Percentiles rank a stretch among this genome's conserved stretches.
These are phyloP conservation scores for Rosa persica DNA, from an alignment of 306 rosid species.

Conservation along the genomic window DNA sequence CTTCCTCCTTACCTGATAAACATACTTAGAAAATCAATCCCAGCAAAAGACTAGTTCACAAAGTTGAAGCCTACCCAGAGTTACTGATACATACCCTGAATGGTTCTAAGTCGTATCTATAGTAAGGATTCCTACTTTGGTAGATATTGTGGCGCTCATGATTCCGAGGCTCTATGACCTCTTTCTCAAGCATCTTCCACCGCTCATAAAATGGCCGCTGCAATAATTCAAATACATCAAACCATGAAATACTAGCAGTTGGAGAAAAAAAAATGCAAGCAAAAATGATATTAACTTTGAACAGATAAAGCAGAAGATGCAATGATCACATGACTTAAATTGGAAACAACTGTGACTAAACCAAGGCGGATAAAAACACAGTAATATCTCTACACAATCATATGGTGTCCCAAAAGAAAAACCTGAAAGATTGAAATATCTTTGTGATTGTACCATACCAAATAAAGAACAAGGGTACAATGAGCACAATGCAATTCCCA, in stretches of 20 bases:
- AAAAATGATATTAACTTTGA: not conserved
- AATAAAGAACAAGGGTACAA: not conserved
- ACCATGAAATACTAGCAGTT: slow-evolving; percentile 11
- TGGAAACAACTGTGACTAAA: not conserved
- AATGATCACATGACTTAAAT: not conserved
- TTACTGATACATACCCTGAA: slow-evolving; percentile 66
- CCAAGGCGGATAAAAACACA: not conserved
- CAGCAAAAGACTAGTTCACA: slow-evolving; percentile 4
- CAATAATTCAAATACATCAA: slow-evolving; percentile 37
- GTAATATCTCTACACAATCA: not conserved
- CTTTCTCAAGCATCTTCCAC: slow-evolving; percentile 98
- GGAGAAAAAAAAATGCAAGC: no score
- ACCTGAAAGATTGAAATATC: slow-evolving; percentile 1
- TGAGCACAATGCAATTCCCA: not conserved
- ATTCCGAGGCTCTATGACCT: slow-evolving; percentile 95
- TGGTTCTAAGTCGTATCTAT: slow-evolving; percentile 93
- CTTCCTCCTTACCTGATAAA: slow-evolving; percentile 89
- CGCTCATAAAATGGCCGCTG: slow-evolving; percentile 97
- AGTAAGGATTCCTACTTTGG: slow-evolving; percentile 61
- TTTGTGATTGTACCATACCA: not conserved
- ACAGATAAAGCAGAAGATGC: not conserved
- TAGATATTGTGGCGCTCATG: slow-evolving; percentile 60
- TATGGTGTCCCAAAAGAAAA: not conserved
- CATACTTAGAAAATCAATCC: slow-evolving; percentile 34
- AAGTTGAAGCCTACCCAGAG: not conserved